Evolutionary conservation across 306 rosid species (phyloP), one percentile per base, ranked within the genome.

Genomic region (Ammopiptanthus mongolicus): DNA sequence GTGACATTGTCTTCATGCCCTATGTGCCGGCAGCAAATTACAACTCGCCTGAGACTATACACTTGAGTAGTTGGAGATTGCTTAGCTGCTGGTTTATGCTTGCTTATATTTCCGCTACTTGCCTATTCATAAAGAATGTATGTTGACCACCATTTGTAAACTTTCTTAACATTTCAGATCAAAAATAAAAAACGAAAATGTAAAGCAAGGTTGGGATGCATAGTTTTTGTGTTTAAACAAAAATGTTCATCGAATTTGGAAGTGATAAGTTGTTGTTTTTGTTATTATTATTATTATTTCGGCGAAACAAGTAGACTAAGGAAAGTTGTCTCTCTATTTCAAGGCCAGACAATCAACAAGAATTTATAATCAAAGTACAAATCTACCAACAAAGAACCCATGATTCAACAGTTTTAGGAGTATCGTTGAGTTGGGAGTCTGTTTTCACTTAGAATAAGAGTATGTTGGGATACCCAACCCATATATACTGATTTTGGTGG

Each of bases 21-120:
- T 0, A 25, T 88, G 67, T 90, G 98, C 66, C 90, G 92, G 81
- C 84, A 90, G 78, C 87, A 85, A 46, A 90, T 93, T 80, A 75
- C 82, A 63, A 73, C 90, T 42, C 94, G 96, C 59, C 70, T 93
- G 47, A 90, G 84, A 77, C 86, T 92, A 22, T 90, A 65, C 82
- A 77, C 83, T 44, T 93, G 78, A 87, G 21, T 55, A 87, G 21
- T 55, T 39, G 71, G 44, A 17, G 55, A 56, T 56, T 55, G 46
- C 41, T 42, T 56, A 31, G 8, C 56, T 36, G 34, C 22, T 48
- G 3, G 21, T 17, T 60, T 51, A 60, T 47, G 37, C 6, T 68
- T 55, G 36, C 46, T 47, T 60, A 59, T 15, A 10, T n/a, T 50
- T 11, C 62, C 6, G 22, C 37, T 21, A 10, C n/a, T 76, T 57